phyloP scores from a whole-genome alignment of 192 early-diverging fungal genomes.

The Gaertneriomyces semiglobifer region DNA sequence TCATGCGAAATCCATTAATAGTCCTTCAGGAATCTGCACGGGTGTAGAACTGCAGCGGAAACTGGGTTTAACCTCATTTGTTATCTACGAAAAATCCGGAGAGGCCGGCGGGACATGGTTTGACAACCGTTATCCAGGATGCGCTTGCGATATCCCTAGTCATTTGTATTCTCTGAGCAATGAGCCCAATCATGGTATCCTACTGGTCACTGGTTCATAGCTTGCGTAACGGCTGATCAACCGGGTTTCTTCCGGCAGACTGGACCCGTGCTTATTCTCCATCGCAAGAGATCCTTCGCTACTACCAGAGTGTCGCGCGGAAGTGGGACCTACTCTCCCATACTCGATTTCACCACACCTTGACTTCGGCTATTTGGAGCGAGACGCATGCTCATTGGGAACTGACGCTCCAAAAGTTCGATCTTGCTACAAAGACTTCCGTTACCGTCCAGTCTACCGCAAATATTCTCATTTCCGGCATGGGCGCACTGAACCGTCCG shows the following conservation, averaged over 20 bases:
- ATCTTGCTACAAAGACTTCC: slow-evolving; percentile 23
- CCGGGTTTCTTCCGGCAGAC: slow-evolving; percentile 15
- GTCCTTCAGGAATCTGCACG: slow-evolving; percentile 41
- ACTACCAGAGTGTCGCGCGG: slow-evolving; percentile 37
- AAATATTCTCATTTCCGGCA: slow-evolving; percentile 46
- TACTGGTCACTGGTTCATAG: too few relatives aligned
- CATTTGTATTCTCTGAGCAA: slow-evolving; percentile 47
- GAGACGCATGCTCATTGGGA: slow-evolving; percentile 3
- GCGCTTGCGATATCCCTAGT: slow-evolving; percentile 51
- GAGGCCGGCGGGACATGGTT: slow-evolving; percentile 56
- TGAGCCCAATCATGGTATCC: slow-evolving; percentile 43
- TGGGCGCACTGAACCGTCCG: slow-evolving; percentile 50
- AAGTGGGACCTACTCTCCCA: slow-evolving; percentile 41
- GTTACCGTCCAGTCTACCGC: slow-evolving; percentile 17
- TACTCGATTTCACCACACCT: slow-evolving; percentile 41
- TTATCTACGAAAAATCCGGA: slow-evolving; percentile 45
- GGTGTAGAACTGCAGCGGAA: slow-evolving; percentile 47
- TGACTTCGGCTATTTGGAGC: slow-evolving; percentile 33
- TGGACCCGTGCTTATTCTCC: slow-evolving; percentile 40
- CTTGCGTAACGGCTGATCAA: too few relatives aligned
- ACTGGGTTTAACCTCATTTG: slow-evolving; percentile 35
- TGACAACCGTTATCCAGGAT: slow-evolving; percentile 43
- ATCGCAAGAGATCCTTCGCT: slow-evolving; percentile 45
- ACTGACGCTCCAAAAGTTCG: not conserved
- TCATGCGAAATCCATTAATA: not conserved